These are phyloP conservation scores for Zanthoxylum bungeanum DNA, from an alignment of 345 rosid genomes.

Conservation along the genomic window DNA sequence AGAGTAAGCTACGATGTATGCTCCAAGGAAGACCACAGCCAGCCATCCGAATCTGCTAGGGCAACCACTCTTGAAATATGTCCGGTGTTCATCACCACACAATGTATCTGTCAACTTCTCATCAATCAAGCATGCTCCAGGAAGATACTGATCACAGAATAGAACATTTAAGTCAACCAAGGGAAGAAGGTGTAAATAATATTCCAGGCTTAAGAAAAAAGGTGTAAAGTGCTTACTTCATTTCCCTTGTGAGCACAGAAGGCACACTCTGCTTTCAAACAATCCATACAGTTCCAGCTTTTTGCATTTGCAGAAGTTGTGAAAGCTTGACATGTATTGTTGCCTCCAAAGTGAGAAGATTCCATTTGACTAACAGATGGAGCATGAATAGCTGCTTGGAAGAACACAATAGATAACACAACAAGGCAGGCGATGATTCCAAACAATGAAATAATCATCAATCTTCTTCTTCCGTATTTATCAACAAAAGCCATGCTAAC, in stretches of 20 bases:
- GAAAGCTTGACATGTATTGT: conserved; percentile 58
- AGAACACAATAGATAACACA: conserved; percentile 47
- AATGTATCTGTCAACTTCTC: conserved; percentile 19
- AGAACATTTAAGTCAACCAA: background rate
- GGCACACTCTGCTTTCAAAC: conserved; percentile 54
- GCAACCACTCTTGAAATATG: conserved; percentile 62
- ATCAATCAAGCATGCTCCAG: conserved; percentile 68
- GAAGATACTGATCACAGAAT: conserved; percentile 36
- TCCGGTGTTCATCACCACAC: conserved; percentile 38
- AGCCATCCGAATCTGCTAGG: conserved; percentile 77
- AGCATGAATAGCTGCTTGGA: conserved; percentile 51
- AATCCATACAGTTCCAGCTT: conserved; percentile 66
- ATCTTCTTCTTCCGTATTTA: conserved; percentile 67
- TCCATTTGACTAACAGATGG: conserved; percentile 35
- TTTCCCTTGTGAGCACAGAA: conserved; percentile 45
- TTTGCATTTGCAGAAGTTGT: conserved; percentile 17
- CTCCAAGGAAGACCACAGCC: conserved; percentile 57
- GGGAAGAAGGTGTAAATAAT: background rate
- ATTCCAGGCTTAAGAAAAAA: background rate
- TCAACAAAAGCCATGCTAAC: conserved; percentile 77
- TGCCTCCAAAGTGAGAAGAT: conserved; percentile 43
- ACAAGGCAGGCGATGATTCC: conserved; percentile 65
- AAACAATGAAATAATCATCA: conserved; percentile 76
- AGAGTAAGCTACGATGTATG: conserved; percentile 66
- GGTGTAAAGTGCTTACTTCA: conserved; percentile 25